Base-by-base conservation (phyloP, 768 basidiomycete genomes). In the Lentinula raphanica region DNA sequence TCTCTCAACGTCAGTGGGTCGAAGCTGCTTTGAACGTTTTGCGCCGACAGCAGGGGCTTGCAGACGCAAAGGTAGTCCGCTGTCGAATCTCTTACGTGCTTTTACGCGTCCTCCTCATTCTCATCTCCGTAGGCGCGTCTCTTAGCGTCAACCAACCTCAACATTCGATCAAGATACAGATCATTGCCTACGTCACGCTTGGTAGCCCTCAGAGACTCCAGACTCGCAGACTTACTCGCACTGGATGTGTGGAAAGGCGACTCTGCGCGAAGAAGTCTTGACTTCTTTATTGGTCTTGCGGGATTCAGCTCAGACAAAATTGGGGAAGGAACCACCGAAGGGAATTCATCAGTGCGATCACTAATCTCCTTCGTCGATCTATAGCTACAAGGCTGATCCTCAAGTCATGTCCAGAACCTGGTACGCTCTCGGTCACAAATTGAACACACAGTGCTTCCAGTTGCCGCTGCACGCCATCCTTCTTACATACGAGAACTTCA, bases 391-490 rank as follows among this genome's bases (percentile, higher is more conserved):
- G 13, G 32, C 32, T 35, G 9, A 35, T 35, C 13, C 32, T 35
- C 13, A 35, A 8, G 32, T 13, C 32, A 35, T 7, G 32, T 35
- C 45, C n/a, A 35, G 19, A 1, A 11, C n/a, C n/a, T 6, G 5
- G 21, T 19, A 9, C 49, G n/a, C n/a, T 35, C 51, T 25, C 31
- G 28, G 58, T 51, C 51, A 13, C 23, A 32, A n/a, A 15, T 35
- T 2, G 25, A 32, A 29, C 25, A 55, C 5, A 58, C 62, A 3
- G 62, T 61, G 11, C 70, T 78, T 11, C 79, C 78, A 2, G 67
- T 79, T 25, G 76, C 79, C 27, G 80, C 79, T 13, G 79, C 80
- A 0, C 77, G 76, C 56, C 78, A 81, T 57, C 79, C 77, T 0
- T 57, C 66, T 1, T 60, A 72, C 42, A 54, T 79, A 12, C 69